Conservation (phyloP, 306 rosid genomes). For the Morella rubra region DNA sequence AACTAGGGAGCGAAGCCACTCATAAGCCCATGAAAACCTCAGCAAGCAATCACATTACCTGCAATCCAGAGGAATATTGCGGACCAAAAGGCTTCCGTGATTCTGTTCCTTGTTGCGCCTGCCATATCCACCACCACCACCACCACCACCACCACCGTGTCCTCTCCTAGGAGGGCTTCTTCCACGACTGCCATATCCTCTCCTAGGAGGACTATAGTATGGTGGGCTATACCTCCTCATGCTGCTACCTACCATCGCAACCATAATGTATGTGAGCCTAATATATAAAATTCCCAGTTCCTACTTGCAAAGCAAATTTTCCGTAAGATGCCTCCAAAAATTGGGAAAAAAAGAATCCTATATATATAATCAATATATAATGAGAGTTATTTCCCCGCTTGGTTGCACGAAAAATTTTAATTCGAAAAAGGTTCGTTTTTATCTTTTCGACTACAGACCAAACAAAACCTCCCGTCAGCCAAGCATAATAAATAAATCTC, state of each 20-base stretch:
- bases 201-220: slow-evolving; percentile 89
- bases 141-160: slow-evolving; percentile 46
- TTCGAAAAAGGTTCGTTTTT: not conserved
- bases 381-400: not conserved
- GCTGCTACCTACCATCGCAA: slow-evolving; percentile 8
- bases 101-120: slow-evolving; percentile 59
- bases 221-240: slow-evolving; percentile 96
- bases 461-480: not conserved
- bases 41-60: slow-evolving; percentile 29
- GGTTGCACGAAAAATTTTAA: not conserved
- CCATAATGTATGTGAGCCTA: not conserved
- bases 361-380: not conserved
- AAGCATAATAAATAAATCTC: not conserved
- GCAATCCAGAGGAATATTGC: slow-evolving; percentile 93
- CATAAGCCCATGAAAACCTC: not conserved
- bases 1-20: not conserved
- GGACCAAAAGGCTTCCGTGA: slow-evolving; percentile 88
- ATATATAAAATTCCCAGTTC: not conserved
- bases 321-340: not conserved
- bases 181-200: slow-evolving; percentile 84
- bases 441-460: not conserved
- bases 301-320: not conserved
- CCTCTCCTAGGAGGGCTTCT: slow-evolving; percentile 49
- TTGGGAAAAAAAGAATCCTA: no score
- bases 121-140: slow-evolving; percentile 26